A percentile compares a stretch with the other conserved stretches of the same genome.
Evolutionary conservation across 2,329 filamentous ascomycete genomes (phyloP).

Genomic region (Mariannaea sp.): DNA sequence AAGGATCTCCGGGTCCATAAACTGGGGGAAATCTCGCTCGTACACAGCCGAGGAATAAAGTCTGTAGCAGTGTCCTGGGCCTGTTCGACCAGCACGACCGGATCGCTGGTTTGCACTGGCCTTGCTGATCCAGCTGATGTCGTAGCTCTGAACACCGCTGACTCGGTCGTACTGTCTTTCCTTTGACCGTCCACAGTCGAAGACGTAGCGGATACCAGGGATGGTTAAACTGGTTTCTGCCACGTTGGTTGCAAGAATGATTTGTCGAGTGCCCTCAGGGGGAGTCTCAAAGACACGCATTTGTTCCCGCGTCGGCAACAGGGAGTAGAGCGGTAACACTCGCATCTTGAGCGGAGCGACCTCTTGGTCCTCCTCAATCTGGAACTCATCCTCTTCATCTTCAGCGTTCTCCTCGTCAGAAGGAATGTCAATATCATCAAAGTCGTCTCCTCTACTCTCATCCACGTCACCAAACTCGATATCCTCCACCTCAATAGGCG

Average conservation of each 20-base stretch:
- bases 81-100: constrained; percentile 93
- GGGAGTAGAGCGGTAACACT: constrained; percentile 90
- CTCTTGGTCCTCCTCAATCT: constrained; percentile 66
- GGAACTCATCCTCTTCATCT: constrained; percentile 68
- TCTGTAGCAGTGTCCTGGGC: constrained; percentile 93
- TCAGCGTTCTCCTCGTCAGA: constrained; percentile 61
- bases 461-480: constrained; percentile 76
- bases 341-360: constrained; percentile 75
- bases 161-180: constrained; percentile 86
- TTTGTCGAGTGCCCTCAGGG: constrained; percentile 80
- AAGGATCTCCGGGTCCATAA: constrained; percentile 85
- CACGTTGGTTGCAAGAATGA: constrained; percentile 94
- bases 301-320: constrained; percentile 89
- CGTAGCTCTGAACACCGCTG: constrained; percentile 93
- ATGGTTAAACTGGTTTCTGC: constrained; percentile 98
- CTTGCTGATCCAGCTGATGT: constrained; percentile 96
- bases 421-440: constrained; percentile 64
- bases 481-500: constrained; percentile 82
- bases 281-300: constrained; percentile 85
- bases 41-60: constrained; percentile 95
- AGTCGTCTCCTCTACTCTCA: constrained; percentile 64
- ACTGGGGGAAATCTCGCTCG: constrained; percentile 84
- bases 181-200: constrained; percentile 91
- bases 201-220: constrained; percentile 92
- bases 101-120: constrained; percentile 90